Percentiles rank a stretch among this genome's conserved stretches.
Evolutionary conservation across 2,329 filamentous ascomycete species (phyloP).

Genomic region (Lasiodiplodia sp.): DNA sequence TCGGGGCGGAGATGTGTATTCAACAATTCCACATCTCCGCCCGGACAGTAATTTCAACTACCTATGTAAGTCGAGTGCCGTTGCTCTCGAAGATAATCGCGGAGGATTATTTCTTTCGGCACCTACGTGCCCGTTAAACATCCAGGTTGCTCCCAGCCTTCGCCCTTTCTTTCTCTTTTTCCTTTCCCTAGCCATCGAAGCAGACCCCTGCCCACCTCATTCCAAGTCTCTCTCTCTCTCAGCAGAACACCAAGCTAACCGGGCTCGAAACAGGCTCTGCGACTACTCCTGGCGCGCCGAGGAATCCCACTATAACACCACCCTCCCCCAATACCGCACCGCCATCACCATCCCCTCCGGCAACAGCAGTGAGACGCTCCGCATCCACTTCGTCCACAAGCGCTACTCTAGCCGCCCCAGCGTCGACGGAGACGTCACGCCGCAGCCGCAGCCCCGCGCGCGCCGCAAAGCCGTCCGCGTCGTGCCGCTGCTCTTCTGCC

Average conservation of each 20-base stretch:
- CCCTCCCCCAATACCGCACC: conserved; percentile 70
- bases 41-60: too few species aligned
- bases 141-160: too few species aligned
- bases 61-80: too few species aligned
- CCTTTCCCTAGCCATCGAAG: too few species aligned
- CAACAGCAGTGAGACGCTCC: conserved; percentile 42
- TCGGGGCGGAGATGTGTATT: too few species aligned
- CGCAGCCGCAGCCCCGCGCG: conserved; percentile 39
- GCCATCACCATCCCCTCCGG: conserved; percentile 50
- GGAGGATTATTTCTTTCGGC: too few species aligned
- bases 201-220: too few species aligned
- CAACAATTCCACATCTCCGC: too few species aligned
- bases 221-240: background rate
- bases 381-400: conserved; percentile 71
- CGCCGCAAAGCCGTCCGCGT: conserved; percentile 54
- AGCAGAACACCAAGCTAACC: background rate
- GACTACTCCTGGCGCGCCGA: conserved; percentile 69
- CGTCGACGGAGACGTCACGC: conserved; percentile 1
- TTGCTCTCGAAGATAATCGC: too few species aligned
- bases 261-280: conserved; percentile 64
- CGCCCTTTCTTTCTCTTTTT: too few species aligned
- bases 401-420: conserved; percentile 43
- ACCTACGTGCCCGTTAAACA: too few species aligned
- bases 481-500: conserved; percentile 69
- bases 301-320: conserved; percentile 64